Percentiles rank a stretch among this genome's conserved stretches.
Evolutionary conservation across 306 rosid genomes (phyloP).

Genomic region (Styphnolobium japonicum): DNA sequence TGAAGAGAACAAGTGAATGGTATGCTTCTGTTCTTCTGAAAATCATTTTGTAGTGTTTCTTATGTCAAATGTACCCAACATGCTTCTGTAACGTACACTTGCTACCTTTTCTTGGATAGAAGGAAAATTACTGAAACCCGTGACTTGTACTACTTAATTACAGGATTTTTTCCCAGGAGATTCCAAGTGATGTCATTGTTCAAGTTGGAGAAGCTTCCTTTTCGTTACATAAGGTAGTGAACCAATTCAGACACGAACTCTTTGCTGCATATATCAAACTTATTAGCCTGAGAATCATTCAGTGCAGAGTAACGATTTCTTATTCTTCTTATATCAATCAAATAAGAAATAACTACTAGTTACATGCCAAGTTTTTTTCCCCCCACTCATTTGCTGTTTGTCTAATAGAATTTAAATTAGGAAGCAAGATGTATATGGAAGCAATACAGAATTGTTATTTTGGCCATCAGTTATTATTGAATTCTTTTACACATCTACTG

Average conservation of each 20-base stretch:
- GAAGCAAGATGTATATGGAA: conserved; percentile 2
- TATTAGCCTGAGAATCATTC: background rate
- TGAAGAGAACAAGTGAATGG: conserved; percentile 97
- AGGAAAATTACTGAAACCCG: background rate
- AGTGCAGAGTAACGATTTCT: background rate
- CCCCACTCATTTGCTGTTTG: background rate
- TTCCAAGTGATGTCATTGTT: conserved; percentile 84
- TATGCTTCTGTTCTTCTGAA: conserved; percentile 29
- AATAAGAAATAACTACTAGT: background rate
- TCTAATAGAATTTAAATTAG: background rate
- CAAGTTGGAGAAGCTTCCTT: conserved; percentile 77
- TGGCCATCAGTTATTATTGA: background rate
- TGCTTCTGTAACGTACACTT: conserved; percentile 10
- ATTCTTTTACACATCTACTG: background rate
- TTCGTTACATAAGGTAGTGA: conserved; percentile 82
- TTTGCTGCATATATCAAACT: conserved; percentile 11
- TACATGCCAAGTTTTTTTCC: background rate
- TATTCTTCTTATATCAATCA: background rate
- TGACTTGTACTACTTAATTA: conserved; percentile 27
- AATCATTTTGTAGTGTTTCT: background rate
- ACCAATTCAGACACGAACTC: background rate
- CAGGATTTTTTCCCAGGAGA: conserved; percentile 97
- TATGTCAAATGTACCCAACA: background rate
- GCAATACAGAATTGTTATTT: background rate
- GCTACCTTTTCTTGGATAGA: conserved; percentile 3